A percentile compares a stretch with the other conserved stretches of the same genome.
These are phyloP conservation scores for Dactylellina leptospora DNA, from an alignment of 2,329 filamentous ascomycete genomes.

Conservation along the genomic window DNA sequence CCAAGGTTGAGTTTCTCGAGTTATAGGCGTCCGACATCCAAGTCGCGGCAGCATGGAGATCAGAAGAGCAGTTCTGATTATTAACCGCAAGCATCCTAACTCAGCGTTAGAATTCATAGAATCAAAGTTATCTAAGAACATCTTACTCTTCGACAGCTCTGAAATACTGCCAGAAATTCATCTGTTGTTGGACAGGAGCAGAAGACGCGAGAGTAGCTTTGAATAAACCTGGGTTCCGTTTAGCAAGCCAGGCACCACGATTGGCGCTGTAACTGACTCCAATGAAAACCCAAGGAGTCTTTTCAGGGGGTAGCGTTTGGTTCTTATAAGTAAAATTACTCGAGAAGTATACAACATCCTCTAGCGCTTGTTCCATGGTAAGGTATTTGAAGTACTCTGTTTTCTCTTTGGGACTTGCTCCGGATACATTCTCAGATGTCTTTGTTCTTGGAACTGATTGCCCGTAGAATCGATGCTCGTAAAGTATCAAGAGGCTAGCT, in stretches of 20 bases:
- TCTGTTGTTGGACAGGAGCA: conserved; percentile 58
- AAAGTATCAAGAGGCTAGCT: conserved; percentile 53
- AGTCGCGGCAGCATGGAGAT: conserved; percentile 47
- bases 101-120: not conserved
- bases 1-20: conserved; percentile 57
- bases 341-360: conserved; percentile 61
- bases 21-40: conserved; percentile 53
- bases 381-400: conserved; percentile 59
- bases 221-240: conserved; percentile 54
- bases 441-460: conserved; percentile 59
- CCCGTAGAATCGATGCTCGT: conserved; percentile 60
- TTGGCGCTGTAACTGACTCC: conserved; percentile 55
- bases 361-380: conserved; percentile 61
- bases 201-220: conserved; percentile 54
- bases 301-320: conserved; percentile 55
- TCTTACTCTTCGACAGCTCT: conserved; percentile 59
- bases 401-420: conserved; percentile 57
- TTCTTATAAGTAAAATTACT: conserved; percentile 59
- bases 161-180: conserved; percentile 61
- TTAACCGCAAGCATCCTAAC: conserved; percentile 1
- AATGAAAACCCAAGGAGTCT: conserved; percentile 29
- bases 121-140: not conserved
- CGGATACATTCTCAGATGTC: conserved; percentile 8
- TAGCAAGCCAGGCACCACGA: conserved; percentile 54
- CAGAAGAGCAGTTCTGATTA: conserved; percentile 48